phyloP scores from a whole-genome alignment of 164 flowering plant genomes.

The Magnolia officinalis region DNA sequence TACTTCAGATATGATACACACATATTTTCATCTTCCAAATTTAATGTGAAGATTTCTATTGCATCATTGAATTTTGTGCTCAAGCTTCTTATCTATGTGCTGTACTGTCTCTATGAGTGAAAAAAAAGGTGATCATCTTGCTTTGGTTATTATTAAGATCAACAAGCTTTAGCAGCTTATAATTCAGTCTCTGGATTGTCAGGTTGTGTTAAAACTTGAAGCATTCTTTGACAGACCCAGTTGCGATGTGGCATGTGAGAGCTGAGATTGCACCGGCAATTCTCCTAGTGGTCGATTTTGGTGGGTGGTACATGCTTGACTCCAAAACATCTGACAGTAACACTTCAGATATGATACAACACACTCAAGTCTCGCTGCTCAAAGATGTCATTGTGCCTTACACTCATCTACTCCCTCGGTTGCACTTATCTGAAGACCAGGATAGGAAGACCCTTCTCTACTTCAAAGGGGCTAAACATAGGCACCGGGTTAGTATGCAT shows the following conservation, averaged over 20 bases:
- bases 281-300: slow-evolving; percentile 92
- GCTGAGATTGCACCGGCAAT: slow-evolving; percentile 80
- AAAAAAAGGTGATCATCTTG: background rate
- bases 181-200: slow-evolving; percentile 63
- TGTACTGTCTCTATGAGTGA: background rate
- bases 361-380: slow-evolving; percentile 82
- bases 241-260: slow-evolving; percentile 97
- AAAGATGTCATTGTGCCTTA: slow-evolving; percentile 95
- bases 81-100: no score
- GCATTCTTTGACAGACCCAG: slow-evolving; percentile 99
- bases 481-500: slow-evolving; percentile 74
- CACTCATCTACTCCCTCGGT: slow-evolving; percentile 81
- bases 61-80: no score
- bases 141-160: background rate
- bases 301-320: slow-evolving; percentile 86
- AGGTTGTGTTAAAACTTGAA: slow-evolving; percentile 84
- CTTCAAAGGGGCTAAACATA: slow-evolving; percentile 93
- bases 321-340: slow-evolving; percentile 54
- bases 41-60: no score
- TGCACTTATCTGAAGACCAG: slow-evolving; percentile 56
- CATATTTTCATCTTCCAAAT: background rate
- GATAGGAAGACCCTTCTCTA: slow-evolving; percentile 70
- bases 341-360: slow-evolving; percentile 70
- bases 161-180: slow-evolving; percentile 46
- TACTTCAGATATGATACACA: no score